Base-by-base conservation (phyloP, 2,329 filamentous ascomycete genomes). In the Diatrype stigma region DNA sequence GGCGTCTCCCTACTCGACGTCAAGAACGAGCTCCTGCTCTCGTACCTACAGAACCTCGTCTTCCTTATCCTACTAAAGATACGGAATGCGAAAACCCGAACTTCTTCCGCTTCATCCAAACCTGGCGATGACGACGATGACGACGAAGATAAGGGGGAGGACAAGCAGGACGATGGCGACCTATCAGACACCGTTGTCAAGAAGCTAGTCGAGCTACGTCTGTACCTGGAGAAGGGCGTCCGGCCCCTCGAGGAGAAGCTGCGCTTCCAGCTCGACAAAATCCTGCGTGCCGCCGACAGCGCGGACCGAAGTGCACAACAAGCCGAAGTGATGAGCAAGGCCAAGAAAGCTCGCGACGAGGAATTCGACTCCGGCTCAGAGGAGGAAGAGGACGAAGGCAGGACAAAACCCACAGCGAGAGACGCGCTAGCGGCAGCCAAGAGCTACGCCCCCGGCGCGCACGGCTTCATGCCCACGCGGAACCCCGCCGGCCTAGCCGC, bases 1-100 rank as follows among this genome's bases (percentile, higher is more conserved):
- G 93, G 94, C 65, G 94, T 99, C 52, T 96, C 94, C 0, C 83
- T 99, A 1, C 85, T 99, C 63, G 91, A 97, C 66, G 85, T 90
- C 57, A 99, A 99, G 74, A 97, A 95, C 71, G 94, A 99, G 67
- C 80, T 99, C n/a, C 84, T 99, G 17, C 84, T 99, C 37, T 93
- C 93, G 3, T 99, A 99, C 70, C 78, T 99, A 0, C 93, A 99
- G 64, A 95, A 96, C 63, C 82, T 97, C 3, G 89, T 94, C 42
- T 96, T 96, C 60, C 75, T 96, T 38, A 87, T 96, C 42, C 75
- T 96, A 2, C 71, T 95, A 35, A 93, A 95, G 64, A 70, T 97
- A 19, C 84, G 89, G 52, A 83, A 84, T 65, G 54, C 70, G 32
- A 62, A 66, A 53, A 51, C 64, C 57, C 56, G 51, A 42, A 56